Percentiles rank a stretch among this genome's conserved stretches.
Conservation (phyloP, 345 rosid species). For the Citrus glauca region DNA sequence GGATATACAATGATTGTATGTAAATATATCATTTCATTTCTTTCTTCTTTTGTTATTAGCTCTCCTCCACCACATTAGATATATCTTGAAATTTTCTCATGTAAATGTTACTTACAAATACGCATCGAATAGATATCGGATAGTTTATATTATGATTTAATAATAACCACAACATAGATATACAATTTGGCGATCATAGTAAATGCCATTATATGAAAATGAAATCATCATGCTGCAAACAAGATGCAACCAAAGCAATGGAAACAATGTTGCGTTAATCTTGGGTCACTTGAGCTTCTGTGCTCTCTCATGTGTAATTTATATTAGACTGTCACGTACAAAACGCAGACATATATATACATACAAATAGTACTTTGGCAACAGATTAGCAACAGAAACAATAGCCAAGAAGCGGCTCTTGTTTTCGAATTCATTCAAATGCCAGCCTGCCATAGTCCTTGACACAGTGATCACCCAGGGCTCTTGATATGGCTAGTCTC, state of each 20-base stretch:
- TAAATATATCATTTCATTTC: too few relatives aligned
- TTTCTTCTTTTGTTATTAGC: too few relatives aligned
- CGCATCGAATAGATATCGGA: too few relatives aligned
- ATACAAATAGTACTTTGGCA: neutral
- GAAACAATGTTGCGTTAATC: neutral
- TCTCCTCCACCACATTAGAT: too few relatives aligned
- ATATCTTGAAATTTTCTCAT: too few relatives aligned
- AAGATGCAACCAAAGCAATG: neutral
- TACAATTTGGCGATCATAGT: too few relatives aligned
- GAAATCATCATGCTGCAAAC: neutral
- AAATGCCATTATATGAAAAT: too few relatives aligned
- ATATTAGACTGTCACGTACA: neutral
- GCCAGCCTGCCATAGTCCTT: constrained; percentile 57
- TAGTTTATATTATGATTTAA: neutral
- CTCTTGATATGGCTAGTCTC: constrained; percentile 83
- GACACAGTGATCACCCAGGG: constrained; percentile 79
- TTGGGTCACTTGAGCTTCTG: neutral
- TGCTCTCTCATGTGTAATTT: neutral
- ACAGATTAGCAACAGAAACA: too few relatives aligned
- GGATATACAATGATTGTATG: too few relatives aligned
- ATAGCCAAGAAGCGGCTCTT: neutral
- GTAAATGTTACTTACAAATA: too few relatives aligned
- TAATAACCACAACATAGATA: neutral
- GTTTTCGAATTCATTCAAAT: neutral
- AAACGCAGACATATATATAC: neutral